Evolutionary conservation across 106 monocot genomes (phyloP), one percentile per base, ranked within the genome.

Genomic region (Dendrobium officinale): DNA sequence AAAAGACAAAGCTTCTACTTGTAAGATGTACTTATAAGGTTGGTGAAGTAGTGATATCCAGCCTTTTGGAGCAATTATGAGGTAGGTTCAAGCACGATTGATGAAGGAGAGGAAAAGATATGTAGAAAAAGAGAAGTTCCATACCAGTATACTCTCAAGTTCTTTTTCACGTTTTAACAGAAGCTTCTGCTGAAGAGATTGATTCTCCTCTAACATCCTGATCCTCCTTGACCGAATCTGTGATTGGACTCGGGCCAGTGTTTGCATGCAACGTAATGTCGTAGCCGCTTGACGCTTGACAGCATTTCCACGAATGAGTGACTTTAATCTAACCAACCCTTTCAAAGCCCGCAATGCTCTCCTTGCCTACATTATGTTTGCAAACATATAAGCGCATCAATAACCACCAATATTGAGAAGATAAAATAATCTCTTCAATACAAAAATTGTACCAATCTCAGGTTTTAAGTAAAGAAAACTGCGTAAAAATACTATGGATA

Each of bases 221-320:
- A 94, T 83, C 73, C 96, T 88, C 80, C 92, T 89, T n/a, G 90
- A 85, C 4, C 90, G 90, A 58, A 97, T 91, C 78, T 97, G 94
- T 64, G 92, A 87, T 77, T 97, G 96, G 74, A 97, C 88, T 80
- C 90, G 88, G 0, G 94, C 81, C 22, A 97, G 81, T 47, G 90
- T 97, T 79, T 97, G 92, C 92, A 97, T 97, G 79, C 90, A 92
- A 27, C 86, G 88, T 54, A 97, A 82, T 47, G 96, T 88, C 42
- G 85, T 91, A 43, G 90, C 83, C 10, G 90, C 86, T 85, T 97
- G 96, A 73, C 94, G 90, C 82, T 89, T 92, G 42, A 92, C 90
- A 33, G 89, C 78, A 81, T 86, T 83, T 24, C 94, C 90, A 43
- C 92, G 80, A 73, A 97, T 77, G 37, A 97, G 73, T 37, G 88